Conservation (phyloP, 768 basidiomycete genomes). For the Naganishia friedmannii region DNA sequence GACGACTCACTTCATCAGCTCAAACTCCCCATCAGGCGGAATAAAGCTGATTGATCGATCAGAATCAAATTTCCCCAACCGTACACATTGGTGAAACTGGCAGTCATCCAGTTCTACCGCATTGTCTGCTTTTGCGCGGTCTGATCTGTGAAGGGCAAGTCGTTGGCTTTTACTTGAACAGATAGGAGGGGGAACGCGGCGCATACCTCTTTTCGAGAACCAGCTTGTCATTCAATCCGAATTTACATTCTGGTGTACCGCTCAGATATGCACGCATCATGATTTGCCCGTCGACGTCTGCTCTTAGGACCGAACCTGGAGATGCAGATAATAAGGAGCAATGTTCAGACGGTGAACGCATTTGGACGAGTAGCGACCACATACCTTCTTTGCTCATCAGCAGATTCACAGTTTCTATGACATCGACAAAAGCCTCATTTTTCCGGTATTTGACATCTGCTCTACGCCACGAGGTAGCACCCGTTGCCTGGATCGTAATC, state of each 20-base stretch:
- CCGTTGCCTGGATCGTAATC: conserved; percentile 95
- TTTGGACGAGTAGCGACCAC: conserved; percentile 29
- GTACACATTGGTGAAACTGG: conserved; percentile 97
- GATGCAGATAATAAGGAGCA: background rate
- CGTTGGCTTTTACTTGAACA: conserved; percentile 1
- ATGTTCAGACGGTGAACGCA: background rate
- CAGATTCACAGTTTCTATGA: conserved; percentile 92
- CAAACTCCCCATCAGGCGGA: conserved; percentile 97
- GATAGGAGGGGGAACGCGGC: background rate
- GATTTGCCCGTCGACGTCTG: conserved; percentile 96
- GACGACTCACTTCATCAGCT: conserved; percentile 78
- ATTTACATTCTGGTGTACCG: conserved; percentile 97
- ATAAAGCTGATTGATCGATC: conserved; percentile 93
- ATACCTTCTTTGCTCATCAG: conserved; percentile 95
- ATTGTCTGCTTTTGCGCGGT: conserved; percentile 50
- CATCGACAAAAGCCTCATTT: conserved; percentile 99
- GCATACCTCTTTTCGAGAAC: conserved; percentile 82
- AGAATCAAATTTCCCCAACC: conserved; percentile 89
- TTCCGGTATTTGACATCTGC: conserved; percentile 98
- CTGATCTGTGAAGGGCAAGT: conserved; percentile 12
- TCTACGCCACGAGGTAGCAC: conserved; percentile 90
- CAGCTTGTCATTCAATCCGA: conserved; percentile 96
- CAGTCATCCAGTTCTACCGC: conserved; percentile 97
- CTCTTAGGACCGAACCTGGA: conserved; percentile 82
- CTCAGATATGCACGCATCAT: conserved; percentile 96